These are phyloP conservation scores for Neckera pumila DNA, from an alignment of 225 moss, liverwort and hornwort species.

Conservation along the genomic window DNA sequence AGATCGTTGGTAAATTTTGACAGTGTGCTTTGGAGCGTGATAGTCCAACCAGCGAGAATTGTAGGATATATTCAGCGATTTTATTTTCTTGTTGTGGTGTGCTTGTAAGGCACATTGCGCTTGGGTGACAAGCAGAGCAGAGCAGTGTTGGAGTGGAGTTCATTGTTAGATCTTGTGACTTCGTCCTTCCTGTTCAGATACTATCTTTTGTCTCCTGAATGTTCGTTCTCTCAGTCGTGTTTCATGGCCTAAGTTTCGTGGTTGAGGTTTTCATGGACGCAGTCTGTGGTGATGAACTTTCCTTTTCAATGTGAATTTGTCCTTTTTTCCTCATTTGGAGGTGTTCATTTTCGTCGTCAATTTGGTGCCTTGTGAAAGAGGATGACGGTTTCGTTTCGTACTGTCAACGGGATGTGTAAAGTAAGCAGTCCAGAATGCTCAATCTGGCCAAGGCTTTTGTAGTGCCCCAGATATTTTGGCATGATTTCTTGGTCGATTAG, in stretches of 20 bases:
- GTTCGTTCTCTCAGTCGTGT: not conserved
- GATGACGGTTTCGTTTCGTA: not conserved
- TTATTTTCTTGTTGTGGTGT: not conserved
- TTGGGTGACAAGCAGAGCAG: not conserved
- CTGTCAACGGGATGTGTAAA: no score
- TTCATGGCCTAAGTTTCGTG: not conserved
- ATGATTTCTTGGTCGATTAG: not conserved
- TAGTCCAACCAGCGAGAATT: not conserved
- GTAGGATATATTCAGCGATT: conserved; percentile 8
- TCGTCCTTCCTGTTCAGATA: not conserved
- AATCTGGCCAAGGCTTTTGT: no score
- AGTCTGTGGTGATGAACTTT: not conserved
- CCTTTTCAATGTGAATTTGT: not conserved
- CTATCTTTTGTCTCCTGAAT: not conserved
- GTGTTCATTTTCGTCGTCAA: not conserved
- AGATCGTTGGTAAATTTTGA: conserved; percentile 42
- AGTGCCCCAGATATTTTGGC: not conserved
- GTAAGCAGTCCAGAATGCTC: not conserved
- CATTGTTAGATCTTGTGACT: not conserved
- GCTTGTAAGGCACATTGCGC: not conserved
- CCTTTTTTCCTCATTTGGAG: not conserved
- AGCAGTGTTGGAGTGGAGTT: not conserved
- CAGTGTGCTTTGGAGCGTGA: not conserved
- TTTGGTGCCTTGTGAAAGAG: not conserved
- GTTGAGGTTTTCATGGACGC: not conserved